These are phyloP conservation scores for Coemansia sp. DNA, from an alignment of 371 early-diverging fungal species.

Conservation along the genomic window DNA sequence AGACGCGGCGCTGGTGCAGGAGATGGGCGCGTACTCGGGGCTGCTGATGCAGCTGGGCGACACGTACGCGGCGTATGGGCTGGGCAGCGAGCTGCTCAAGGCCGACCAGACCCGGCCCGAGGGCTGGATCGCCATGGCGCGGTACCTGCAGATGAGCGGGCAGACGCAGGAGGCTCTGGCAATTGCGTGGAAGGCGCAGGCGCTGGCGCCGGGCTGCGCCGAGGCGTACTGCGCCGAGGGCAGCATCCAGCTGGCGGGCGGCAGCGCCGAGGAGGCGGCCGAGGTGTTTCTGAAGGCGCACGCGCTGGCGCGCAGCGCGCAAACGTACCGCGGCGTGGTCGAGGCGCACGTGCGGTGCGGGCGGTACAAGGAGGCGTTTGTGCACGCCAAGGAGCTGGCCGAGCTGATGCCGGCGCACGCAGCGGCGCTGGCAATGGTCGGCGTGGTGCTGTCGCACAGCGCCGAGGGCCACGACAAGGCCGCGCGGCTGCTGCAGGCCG, in stretches of 20 bases:
- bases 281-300: constrained; percentile 34
- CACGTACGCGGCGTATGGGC: constrained; percentile 25
- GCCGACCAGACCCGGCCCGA: constrained; percentile 33
- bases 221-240: constrained; percentile 39
- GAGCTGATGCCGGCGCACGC: constrained; percentile 35
- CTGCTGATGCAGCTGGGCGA: constrained; percentile 23
- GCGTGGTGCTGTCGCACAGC: constrained; percentile 46
- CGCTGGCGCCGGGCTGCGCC: constrained; percentile 21
- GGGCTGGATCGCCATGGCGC: constrained; percentile 49
- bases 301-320: constrained; percentile 14
- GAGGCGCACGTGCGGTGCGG: constrained; percentile 23
- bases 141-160: constrained; percentile 20
- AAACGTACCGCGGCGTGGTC: constrained; percentile 27
- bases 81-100: constrained; percentile 35
- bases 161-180: constrained; percentile 45
- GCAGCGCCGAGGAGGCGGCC: constrained; percentile 22
- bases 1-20: constrained; percentile 24
- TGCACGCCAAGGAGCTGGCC: constrained; percentile 35
- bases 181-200: constrained; percentile 45
- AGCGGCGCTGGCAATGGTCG: constrained; percentile 30
- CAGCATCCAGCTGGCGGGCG: constrained; percentile 28
- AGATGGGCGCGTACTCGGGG: constrained; percentile 35
- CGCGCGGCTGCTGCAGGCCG: constrained; percentile 18
- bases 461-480: constrained; percentile 40
- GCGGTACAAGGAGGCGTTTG: constrained; percentile 35